Evolutionary conservation across 306 rosid species (phyloP).

Genomic region (Herpetospermum pedunculosum): DNA sequence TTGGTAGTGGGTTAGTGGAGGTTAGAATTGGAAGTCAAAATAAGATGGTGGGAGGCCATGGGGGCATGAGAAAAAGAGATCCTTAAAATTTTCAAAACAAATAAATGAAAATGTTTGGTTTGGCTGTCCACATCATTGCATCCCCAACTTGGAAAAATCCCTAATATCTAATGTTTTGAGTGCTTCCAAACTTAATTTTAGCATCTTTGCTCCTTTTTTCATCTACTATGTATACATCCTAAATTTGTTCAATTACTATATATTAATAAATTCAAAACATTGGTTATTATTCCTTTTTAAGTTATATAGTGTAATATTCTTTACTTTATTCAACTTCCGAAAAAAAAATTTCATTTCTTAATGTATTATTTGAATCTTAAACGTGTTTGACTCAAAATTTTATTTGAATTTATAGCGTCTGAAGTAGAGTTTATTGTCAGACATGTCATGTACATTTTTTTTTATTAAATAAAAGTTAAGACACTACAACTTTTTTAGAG

Average conservation of each 20-base stretch:
- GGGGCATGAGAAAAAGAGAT: background rate
- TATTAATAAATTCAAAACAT: background rate
- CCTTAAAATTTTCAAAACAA: conserved; percentile 3
- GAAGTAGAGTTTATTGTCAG: no score
- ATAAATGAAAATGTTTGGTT: background rate
- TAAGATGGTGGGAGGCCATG: background rate
- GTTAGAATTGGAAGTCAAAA: conserved; percentile 1
- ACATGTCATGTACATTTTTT: no score
- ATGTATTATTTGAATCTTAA: background rate
- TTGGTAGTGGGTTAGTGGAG: conserved; percentile 2
- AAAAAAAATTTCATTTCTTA: background rate
- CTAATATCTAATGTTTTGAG: background rate
- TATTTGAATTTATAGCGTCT: background rate
- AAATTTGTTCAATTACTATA: background rate
- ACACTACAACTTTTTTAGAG: no score
- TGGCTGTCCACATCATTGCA: conserved; percentile 7
- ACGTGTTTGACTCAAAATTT: background rate
- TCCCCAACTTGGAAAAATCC: background rate
- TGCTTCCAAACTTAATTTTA: background rate
- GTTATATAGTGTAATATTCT: background rate
- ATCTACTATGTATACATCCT: background rate
- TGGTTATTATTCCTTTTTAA: background rate
- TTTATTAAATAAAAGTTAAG: no score
- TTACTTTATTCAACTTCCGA: background rate
- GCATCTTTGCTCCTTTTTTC: background rate